Conservation (phyloP, 2,329 filamentous ascomycete genomes). For the Aaosphaeria pasadenensis region DNA sequence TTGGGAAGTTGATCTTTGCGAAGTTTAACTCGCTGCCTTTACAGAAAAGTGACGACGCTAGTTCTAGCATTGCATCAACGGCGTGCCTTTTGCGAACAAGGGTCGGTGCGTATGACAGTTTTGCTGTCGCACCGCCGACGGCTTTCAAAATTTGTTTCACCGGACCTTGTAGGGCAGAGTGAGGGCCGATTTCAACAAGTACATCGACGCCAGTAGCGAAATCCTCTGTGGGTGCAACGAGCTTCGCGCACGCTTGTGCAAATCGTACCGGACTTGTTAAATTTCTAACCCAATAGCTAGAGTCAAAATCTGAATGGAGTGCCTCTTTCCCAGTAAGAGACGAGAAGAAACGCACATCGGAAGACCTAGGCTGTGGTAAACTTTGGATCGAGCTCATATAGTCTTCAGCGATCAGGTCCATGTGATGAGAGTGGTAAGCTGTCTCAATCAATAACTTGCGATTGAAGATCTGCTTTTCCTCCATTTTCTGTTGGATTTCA, state of each 20-base stretch:
- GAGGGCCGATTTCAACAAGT: slow-evolving; percentile 6
- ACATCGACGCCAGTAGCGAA: slow-evolving; percentile 8
- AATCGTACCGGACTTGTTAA: slow-evolving; percentile 17
- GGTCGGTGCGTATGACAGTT: slow-evolving; percentile 7
- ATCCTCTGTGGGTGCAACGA: slow-evolving; percentile 10
- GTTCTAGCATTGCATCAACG: slow-evolving; percentile 1
- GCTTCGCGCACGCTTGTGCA: slow-evolving; percentile 3
- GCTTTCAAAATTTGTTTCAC: slow-evolving; percentile 7
- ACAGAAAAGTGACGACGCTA: slow-evolving; percentile 4
- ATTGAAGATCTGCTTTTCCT: slow-evolving; percentile 35
- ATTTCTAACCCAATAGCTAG: slow-evolving; percentile 24
- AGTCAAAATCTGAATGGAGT: slow-evolving; percentile 5
- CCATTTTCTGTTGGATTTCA: slow-evolving; percentile 1
- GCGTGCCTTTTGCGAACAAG: slow-evolving; percentile 6
- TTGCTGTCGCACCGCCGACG: slow-evolving; percentile 8
- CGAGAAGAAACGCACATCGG: slow-evolving; percentile 1
- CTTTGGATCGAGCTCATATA: slow-evolving; percentile 17
- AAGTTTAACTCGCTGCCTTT: slow-evolving; percentile 2
- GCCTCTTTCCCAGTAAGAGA: slow-evolving; percentile 1
- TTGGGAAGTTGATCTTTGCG: slow-evolving; percentile 8
- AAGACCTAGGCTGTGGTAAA: neutral
- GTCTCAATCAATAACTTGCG: slow-evolving; percentile 40
- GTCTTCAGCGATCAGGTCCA: slow-evolving; percentile 27
- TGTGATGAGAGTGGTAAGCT: slow-evolving; percentile 47
- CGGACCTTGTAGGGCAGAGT: slow-evolving; percentile 6